These are phyloP conservation scores for Durusdinium trenchii DNA, from an alignment of 73 alveolate species.

Conservation along the genomic window DNA sequence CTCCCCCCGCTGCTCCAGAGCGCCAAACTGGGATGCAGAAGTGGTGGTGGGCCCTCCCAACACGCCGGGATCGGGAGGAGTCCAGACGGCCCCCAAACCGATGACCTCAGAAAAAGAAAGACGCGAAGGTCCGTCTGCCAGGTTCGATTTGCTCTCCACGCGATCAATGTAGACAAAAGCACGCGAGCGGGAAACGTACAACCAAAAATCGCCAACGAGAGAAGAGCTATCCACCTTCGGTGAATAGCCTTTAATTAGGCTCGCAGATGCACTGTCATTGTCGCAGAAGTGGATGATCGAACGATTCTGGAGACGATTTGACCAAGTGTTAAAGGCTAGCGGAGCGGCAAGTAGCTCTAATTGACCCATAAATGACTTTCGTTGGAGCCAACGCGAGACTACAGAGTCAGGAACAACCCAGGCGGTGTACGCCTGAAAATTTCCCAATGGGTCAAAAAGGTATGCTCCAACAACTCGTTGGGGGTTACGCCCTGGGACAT, in stretches of 20 bases:
- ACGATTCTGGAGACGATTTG: background rate
- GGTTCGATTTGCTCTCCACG: background rate
- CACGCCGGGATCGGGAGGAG: too few species aligned
- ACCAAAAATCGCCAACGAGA: background rate
- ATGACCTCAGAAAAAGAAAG: too few species aligned
- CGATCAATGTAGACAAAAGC: background rate
- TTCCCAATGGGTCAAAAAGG: background rate
- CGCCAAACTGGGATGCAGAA: too few species aligned
- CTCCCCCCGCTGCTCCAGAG: too few species aligned
- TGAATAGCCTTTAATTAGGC: background rate
- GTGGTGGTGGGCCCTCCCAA: too few species aligned
- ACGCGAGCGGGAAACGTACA: background rate
- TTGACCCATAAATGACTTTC: background rate
- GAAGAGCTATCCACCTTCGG: background rate
- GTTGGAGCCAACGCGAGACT: background rate
- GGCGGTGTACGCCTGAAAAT: background rate
- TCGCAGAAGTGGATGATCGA: background rate
- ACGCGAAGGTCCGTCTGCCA: too few species aligned
- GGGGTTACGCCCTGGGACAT: slow-evolving; percentile 34
- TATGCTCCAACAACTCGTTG: background rate
- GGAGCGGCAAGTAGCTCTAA: background rate
- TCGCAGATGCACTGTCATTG: background rate
- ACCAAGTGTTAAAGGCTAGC: background rate
- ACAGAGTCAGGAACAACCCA: background rate
- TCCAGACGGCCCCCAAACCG: too few species aligned